Evolutionary conservation across 202 grass and related monocot species (phyloP), one percentile per base, ranked within the genome.

Genomic region (Saccharum hybrid): DNA sequence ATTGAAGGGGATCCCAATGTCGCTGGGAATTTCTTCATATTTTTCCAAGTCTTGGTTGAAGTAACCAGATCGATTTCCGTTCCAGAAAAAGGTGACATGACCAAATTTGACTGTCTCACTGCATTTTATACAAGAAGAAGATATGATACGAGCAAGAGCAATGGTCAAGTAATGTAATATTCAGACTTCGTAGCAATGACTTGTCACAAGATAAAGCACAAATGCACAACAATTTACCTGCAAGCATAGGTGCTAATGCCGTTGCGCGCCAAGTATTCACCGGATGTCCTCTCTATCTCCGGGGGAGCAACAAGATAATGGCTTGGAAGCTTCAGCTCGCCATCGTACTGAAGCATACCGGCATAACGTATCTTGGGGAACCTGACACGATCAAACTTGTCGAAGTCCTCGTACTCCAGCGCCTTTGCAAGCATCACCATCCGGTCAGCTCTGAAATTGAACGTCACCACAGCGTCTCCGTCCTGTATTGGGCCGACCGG

Each of bases 81-180:
- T 92, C 90, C 90, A 90, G 74, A 92, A 92, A n/a, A 92, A 92
- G 0, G 90, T 90, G 49, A 90, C 90, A 79, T 92, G 87, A 5
- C 87, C 87, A 84, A 92, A 92, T 59, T 92, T 90, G 21, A 90
- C 87, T 0, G 90, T 90, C 68, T 90, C 90, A 68, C 87, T 90
- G 77, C 34, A 60, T 30, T 60, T 69, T 21, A 77, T 18, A 22
- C 52, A 12, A 78, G 23, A 16, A 60, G 9, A 72, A 10, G 5
- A 63, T 33, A 33, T 33, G 33, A 33, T 33, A 33, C 33, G 33
- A 33, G 33, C 3, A 66, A 6, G 46, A 77, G 8, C 12, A 46
- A 83, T 33, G 33, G 33, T 33, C 33, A 33, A 21, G 7, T 19
- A 49, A 14, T 15, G 36, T 19, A 63, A 19, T 21, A 63, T 49